Percentiles rank a stretch among this genome's conserved stretches.
These are phyloP conservation scores for Breviolum minutum DNA, from an alignment of 73 alveolate genomes.

Conservation along the genomic window DNA sequence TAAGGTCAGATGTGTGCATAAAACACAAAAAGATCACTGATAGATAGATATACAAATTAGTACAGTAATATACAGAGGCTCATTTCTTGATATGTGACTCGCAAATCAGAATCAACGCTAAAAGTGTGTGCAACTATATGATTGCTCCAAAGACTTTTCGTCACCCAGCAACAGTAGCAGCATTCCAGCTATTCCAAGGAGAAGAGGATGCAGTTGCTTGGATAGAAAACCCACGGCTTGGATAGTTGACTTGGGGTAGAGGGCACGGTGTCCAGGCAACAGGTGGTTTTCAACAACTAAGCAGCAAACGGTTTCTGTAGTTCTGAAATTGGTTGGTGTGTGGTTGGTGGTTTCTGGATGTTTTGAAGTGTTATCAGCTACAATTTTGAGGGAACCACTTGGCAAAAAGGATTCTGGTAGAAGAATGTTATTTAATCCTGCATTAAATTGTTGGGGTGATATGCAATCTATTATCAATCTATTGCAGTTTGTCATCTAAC, in stretches of 20 bases:
- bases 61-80: not conserved
- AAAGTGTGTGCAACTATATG: not conserved
- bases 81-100: not conserved
- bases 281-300: too few species aligned
- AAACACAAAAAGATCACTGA: too few species aligned
- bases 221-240: too few species aligned
- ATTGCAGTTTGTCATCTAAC: too few species aligned
- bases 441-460: too few species aligned
- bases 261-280: too few species aligned
- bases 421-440: too few species aligned
- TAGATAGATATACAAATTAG: not conserved
- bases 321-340: not conserved
- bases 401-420: too few species aligned
- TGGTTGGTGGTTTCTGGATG: not conserved
- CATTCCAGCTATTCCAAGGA: not conserved
- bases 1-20: not conserved
- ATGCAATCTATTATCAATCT: too few species aligned
- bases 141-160: not conserved
- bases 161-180: not conserved
- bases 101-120: not conserved
- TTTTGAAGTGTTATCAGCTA: too few species aligned
- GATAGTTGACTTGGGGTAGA: not conserved
- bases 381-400: too few species aligned
- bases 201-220: conserved; percentile 7
- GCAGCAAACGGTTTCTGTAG: not conserved